phyloP scores from a whole-genome alignment of 23 red algal species.

The Gracilaria gracilis region DNA sequence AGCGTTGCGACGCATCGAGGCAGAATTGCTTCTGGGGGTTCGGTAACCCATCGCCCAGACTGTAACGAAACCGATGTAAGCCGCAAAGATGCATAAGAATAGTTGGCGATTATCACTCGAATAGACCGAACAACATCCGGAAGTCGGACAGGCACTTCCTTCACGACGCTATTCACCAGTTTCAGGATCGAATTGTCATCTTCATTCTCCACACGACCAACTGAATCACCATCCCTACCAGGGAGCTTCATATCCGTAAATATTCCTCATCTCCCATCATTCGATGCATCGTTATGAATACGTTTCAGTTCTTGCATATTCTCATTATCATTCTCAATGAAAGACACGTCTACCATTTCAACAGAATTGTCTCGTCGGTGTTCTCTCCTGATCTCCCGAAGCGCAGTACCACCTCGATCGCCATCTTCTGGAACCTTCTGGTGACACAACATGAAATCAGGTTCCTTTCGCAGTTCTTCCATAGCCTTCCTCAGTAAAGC shows the following conservation, averaged over 20 bases:
- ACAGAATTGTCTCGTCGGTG: conserved; percentile 48
- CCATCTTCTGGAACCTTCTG: neutral
- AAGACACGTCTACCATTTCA: conserved; percentile 61
- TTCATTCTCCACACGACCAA: neutral
- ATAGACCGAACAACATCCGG: conserved; percentile 32
- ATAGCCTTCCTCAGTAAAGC: conserved; percentile 60
- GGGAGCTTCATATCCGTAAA: conserved; percentile 69
- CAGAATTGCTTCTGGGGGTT: conserved; percentile 25
- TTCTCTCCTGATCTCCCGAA: conserved; percentile 31
- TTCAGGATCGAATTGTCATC: conserved; percentile 21
- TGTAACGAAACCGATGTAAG: conserved; percentile 22
- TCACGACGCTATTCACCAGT: neutral
- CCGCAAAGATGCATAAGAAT: neutral
- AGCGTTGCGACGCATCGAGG: conserved; percentile 9
- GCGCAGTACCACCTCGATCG: neutral
- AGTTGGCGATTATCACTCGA: conserved; percentile 44
- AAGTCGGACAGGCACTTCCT: neutral
- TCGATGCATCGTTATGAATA: conserved; percentile 68
- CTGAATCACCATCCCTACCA: conserved; percentile 10
- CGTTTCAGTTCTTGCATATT: conserved; percentile 58
- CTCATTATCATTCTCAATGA: conserved; percentile 15
- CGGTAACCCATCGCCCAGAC: conserved; percentile 43
- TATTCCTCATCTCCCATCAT: conserved; percentile 54
- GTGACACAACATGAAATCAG: conserved; percentile 17
- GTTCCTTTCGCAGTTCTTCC: conserved; percentile 31